Evolutionary conservation across 1,284 basidiomycete genomes (phyloP), one percentile per base, ranked within the genome.

Genomic region (Ceratobasidium theobromae): DNA sequence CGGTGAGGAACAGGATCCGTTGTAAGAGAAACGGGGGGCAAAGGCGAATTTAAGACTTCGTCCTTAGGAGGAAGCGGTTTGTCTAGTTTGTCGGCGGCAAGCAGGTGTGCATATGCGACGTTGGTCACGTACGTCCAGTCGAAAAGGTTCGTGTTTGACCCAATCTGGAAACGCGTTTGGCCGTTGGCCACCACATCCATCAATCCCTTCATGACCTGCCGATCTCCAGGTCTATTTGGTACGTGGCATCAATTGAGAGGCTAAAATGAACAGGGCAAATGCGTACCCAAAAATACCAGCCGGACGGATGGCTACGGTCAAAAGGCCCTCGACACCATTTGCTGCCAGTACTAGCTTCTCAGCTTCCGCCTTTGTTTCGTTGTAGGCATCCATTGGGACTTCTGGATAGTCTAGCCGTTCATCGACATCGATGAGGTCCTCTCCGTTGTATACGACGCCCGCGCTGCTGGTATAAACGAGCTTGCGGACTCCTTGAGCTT

Each of bases 51-150:
- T 65, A 91, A 73, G 65, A 80, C 72, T 54, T 78, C 53, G 21
- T 71, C 70, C 53, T 48, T 33, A 8, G 75, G 3, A 74, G 73
- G 76, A 4, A 79, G 78, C 11, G 81, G 75, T 1, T 80, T 77
- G 1, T 78, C 75, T 41, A 96, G 85, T 73, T 85, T 87, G 80
- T 98, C 95, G 8, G 92, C 90, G 1, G 97, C 97, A 52, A 99
- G 86, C 6, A 99, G 79, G 75, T 99, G 97, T 1, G 96, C 96
- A 73, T 92, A 86, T 0, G 95, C 95, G 69, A 97, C 89, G 76
- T 99, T 99, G 70, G 87, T 93, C 70, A 99, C 94, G 73, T 98
- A 98, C 0, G 96, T 98, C 87, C 93, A 98, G 78, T 99, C 97
- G 73, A 95, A 96, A 9, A 98, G 79, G 76, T 99, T 99, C 69